Conservation (phyloP, 805 yeast genomes). For the Myxozyma sirexii region DNA sequence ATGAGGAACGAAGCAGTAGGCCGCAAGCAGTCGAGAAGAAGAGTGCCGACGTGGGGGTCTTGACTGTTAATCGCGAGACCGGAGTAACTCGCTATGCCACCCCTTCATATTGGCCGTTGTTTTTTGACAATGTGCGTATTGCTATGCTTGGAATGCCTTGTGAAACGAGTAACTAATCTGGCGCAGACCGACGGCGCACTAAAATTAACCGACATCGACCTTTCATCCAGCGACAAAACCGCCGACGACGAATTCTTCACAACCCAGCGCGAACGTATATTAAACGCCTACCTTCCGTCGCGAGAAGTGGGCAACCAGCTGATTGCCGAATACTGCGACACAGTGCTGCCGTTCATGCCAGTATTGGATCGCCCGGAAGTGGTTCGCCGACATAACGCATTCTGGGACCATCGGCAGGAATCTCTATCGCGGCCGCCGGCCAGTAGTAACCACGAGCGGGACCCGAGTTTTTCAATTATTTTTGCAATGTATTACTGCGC, state of each 20-base stretch:
- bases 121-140: constrained; percentile 1
- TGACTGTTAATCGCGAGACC: constrained; percentile 7
- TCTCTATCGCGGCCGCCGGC: neutral
- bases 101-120: neutral
- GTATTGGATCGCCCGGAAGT: neutral
- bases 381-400: neutral
- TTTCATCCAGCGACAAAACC: neutral
- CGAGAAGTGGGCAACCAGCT: neutral
- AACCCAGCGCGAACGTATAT: neutral
- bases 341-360: constrained; percentile 4
- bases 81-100: constrained; percentile 6
- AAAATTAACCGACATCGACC: neutral
- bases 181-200: neutral
- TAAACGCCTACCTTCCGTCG: neutral
- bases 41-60: neutral
- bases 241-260: neutral
- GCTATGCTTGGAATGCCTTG: neutral
- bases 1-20: too few relatives aligned
- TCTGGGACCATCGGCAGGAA: neutral
- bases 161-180: neutral
- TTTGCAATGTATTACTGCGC: constrained; percentile 12
- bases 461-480: neutral
- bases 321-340: constrained; percentile 2
- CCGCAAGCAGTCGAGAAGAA: too few relatives aligned
- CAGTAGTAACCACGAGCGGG: neutral